A percentile compares a stretch with the other conserved stretches of the same genome.
phyloP scores from a whole-genome alignment of 495 filamentous ascomycete species.

The Penicillium lagena region DNA sequence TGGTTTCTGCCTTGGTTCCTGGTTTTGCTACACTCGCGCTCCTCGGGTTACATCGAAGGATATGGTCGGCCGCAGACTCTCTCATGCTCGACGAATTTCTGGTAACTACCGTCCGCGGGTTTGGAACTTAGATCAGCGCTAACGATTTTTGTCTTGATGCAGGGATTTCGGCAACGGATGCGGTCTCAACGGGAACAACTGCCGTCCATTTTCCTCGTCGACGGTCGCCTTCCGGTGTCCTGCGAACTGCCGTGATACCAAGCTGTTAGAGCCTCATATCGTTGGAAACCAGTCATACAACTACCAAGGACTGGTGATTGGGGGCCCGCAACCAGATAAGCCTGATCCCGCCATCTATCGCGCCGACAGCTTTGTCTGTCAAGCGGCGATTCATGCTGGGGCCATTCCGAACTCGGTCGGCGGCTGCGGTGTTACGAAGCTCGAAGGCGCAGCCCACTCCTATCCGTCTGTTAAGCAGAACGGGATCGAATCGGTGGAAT shows the following conservation, averaged over 20 bases:
- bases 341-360: conserved; percentile 53
- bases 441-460: conserved; percentile 60
- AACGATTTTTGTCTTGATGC: neutral
- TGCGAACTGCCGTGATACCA: conserved; percentile 60
- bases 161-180: conserved; percentile 69
- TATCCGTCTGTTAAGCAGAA: conserved; percentile 54
- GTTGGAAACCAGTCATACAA: conserved; percentile 68
- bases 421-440: conserved; percentile 67
- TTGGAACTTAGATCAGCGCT: neutral
- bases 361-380: conserved; percentile 78
- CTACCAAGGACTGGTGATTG: conserved; percentile 68
- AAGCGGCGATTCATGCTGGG: conserved; percentile 73
- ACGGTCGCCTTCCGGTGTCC: conserved; percentile 74
- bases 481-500: conserved; percentile 60
- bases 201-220: conserved; percentile 69
- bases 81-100: conserved; percentile 57
- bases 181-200: conserved; percentile 71
- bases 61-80: conserved; percentile 62
- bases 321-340: conserved; percentile 51
- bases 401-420: conserved; percentile 60
- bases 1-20: conserved; percentile 71
- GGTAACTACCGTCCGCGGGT: conserved; percentile 28
- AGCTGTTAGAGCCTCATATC: conserved; percentile 63
- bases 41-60: conserved; percentile 58
- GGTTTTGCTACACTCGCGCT: conserved; percentile 57